These are phyloP conservation scores for Neofusicoccum ribis DNA, from an alignment of 2,329 filamentous ascomycete species.

Conservation along the genomic window DNA sequence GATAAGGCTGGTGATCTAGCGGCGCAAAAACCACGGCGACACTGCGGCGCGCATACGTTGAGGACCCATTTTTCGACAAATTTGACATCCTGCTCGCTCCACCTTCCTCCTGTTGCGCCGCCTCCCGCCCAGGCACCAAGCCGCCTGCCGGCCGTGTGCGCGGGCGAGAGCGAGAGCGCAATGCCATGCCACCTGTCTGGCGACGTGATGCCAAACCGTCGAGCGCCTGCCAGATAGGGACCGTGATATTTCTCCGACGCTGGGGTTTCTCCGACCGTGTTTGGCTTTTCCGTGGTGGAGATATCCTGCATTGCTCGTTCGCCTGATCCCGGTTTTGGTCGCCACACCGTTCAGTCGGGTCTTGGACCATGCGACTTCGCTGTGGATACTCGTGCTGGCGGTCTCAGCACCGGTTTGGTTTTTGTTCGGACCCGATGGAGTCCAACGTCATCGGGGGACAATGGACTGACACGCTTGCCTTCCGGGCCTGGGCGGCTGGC, in stretches of 20 bases:
- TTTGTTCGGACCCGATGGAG: slow-evolving; percentile 16
- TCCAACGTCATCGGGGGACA: slow-evolving; percentile 19
- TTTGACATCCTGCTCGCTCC: slow-evolving; percentile 17
- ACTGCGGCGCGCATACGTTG: not conserved
- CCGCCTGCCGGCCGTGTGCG: not conserved
- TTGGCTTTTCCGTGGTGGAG: slow-evolving; percentile 1
- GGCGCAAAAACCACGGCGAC: slow-evolving; percentile 6
- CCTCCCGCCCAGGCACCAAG: not conserved
- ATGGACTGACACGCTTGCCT: slow-evolving; percentile 13
- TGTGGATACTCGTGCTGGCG: slow-evolving; percentile 12
- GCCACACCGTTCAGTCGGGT: slow-evolving; percentile 7
- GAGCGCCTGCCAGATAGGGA: no score
- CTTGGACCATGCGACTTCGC: slow-evolving; percentile 5
- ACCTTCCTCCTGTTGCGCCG: not conserved
- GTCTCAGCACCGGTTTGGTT: slow-evolving; percentile 9
- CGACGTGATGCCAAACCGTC: no score
- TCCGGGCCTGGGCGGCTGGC: not conserved
- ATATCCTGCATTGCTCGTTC: not conserved
- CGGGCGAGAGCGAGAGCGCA: no score
- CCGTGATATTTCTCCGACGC: not conserved
- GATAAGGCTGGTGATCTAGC: slow-evolving; percentile 10
- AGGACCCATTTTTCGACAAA: slow-evolving; percentile 13
- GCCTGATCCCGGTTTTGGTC: slow-evolving; percentile 4
- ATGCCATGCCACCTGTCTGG: no score
- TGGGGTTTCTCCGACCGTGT: not conserved